These are phyloP conservation scores for Escovopsis sp. DNA, from an alignment of 2,329 filamentous ascomycete genomes.

Conservation along the genomic window DNA sequence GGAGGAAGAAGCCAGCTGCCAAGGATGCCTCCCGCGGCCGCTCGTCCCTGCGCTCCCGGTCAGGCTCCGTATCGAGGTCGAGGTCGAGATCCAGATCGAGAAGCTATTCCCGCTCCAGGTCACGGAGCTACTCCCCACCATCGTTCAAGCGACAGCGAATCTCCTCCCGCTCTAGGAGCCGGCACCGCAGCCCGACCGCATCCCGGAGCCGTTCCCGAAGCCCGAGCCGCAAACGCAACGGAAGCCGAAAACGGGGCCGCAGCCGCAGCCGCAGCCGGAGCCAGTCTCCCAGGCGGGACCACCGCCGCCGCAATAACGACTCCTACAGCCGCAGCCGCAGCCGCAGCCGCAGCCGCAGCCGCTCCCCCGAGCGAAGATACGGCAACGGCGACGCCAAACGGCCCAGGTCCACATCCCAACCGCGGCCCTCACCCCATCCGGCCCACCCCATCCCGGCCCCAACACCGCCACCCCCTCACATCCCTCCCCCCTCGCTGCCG, in stretches of 20 bases:
- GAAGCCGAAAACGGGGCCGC: slow-evolving; percentile 7
- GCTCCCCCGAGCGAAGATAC: not conserved
- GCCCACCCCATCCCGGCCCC: slow-evolving; percentile 6
- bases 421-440: slow-evolving; percentile 1
- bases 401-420: slow-evolving; percentile 3
- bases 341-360: slow-evolving; percentile 7
- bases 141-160: slow-evolving; percentile 17
- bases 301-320: not conserved
- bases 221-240: too few species aligned
- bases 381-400: not conserved
- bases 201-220: slow-evolving; percentile 8
- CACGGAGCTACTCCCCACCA: slow-evolving; percentile 17
- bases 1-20: slow-evolving; percentile 20
- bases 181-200: slow-evolving; percentile 12
- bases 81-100: slow-evolving; percentile 17
- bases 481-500: slow-evolving; percentile 9
- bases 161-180: slow-evolving; percentile 13
- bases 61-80: slow-evolving; percentile 11
- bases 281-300: slow-evolving; percentile 1
- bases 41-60: slow-evolving; percentile 14
- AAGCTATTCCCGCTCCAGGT: slow-evolving; percentile 15
- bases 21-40: slow-evolving; percentile 16
- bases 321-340: slow-evolving; percentile 4
- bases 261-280: slow-evolving; percentile 20
- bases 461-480: slow-evolving; percentile 2